A percentile compares a stretch with the other conserved stretches of the same genome.
Evolutionary conservation across 768 basidiomycete species (phyloP).

Genomic region (Rhizopogon roseolus): DNA sequence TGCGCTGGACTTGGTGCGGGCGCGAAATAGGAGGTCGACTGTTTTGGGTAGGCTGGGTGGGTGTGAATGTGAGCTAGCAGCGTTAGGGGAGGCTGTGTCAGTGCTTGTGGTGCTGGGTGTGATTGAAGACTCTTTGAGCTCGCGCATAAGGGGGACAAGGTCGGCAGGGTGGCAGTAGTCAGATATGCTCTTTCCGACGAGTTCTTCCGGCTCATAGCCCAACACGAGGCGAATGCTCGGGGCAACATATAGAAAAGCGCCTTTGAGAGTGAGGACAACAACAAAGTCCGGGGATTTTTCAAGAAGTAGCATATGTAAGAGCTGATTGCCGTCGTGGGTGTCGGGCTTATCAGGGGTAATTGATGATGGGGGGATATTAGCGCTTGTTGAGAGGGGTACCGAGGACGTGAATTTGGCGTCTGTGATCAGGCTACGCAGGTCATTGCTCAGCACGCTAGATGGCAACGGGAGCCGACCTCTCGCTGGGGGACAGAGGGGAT

Average conservation of each 20-base stretch:
- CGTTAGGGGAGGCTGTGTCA: not conserved
- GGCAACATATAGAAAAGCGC: constrained; percentile 87
- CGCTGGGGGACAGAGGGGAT: constrained; percentile 13
- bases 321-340: constrained; percentile 35
- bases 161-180: constrained; percentile 90
- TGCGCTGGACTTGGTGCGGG: constrained; percentile 49
- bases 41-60: constrained; percentile 36
- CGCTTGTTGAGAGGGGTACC: constrained; percentile 38
- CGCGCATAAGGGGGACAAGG: constrained; percentile 84
- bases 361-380: constrained; percentile 29
- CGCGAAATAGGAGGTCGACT: constrained; percentile 85
- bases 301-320: constrained; percentile 57
- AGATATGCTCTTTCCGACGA: constrained; percentile 71
- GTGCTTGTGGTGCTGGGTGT: constrained; percentile 8
- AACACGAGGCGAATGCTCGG: constrained; percentile 74
- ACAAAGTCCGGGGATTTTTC: constrained; percentile 73
- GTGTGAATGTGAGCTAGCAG: not conserved
- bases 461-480: constrained; percentile 6
- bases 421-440: constrained; percentile 44
- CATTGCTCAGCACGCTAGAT: constrained; percentile 39
- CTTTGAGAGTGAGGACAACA: constrained; percentile 89
- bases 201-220: constrained; percentile 82
- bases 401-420: constrained; percentile 44
- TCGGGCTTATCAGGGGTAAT: constrained; percentile 11
- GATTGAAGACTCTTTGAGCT: constrained; percentile 71